These are phyloP conservation scores for Porphyrellus cyaneotinctus DNA, from an alignment of 768 basidiomycete species.

Conservation along the genomic window DNA sequence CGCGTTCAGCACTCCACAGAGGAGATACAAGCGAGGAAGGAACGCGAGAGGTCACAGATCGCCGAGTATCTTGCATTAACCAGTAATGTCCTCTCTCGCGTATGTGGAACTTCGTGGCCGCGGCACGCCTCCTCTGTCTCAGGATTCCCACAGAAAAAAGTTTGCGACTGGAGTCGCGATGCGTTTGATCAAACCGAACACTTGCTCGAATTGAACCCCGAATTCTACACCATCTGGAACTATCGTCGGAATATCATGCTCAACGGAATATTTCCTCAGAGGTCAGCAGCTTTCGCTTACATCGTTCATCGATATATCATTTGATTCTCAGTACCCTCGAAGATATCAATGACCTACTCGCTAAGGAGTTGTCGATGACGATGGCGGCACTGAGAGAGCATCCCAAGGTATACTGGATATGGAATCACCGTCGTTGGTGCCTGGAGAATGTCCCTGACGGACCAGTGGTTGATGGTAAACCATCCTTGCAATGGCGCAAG, in stretches of 20 bases:
- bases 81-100: conserved; percentile 59
- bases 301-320: conserved; percentile 6
- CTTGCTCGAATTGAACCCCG: conserved; percentile 82
- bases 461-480: conserved; percentile 44
- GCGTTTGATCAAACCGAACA: conserved; percentile 74
- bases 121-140: background rate
- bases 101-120: conserved; percentile 31
- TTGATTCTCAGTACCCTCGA: conserved; percentile 47
- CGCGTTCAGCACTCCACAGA: conserved; percentile 55
- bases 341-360: conserved; percentile 59
- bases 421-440: conserved; percentile 98
- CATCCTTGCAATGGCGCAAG: conserved; percentile 66
- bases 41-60: conserved; percentile 73
- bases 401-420: conserved; percentile 98
- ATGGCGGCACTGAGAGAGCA: conserved; percentile 74
- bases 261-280: conserved; percentile 61
- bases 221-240: conserved; percentile 97
- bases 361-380: conserved; percentile 76
- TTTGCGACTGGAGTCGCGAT: conserved; percentile 63
- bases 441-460: conserved; percentile 80
- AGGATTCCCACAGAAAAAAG: conserved; percentile 53
- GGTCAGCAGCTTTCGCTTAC: conserved; percentile 39
- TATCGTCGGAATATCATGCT: conserved; percentile 80
- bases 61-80: conserved; percentile 68
- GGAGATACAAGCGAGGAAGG: conserved; percentile 60